Conservation (phyloP, 352 stramenopile genomes). For the Phytophthora crassamura region DNA sequence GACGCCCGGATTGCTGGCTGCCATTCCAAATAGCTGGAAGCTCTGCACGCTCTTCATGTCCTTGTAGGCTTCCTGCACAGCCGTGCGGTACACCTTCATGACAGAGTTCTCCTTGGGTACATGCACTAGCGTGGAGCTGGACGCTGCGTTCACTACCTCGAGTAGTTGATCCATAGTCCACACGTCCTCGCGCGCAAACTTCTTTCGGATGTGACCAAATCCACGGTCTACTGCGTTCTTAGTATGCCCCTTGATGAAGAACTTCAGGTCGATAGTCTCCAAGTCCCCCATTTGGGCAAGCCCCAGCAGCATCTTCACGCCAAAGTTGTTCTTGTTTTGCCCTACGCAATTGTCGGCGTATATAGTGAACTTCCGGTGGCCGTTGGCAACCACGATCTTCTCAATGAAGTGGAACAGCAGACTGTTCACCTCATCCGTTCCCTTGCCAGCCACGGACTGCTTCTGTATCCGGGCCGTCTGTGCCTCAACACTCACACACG, state of each 20-base stretch:
- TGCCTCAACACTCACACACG: no score
- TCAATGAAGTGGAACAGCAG: no score
- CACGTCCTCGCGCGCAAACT: not conserved
- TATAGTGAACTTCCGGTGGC: no score
- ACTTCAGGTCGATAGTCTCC: slow-evolving; percentile 7
- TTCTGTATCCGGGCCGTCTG: no score
- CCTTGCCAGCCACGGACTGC: no score
- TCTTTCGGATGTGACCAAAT: slow-evolving; percentile 16
- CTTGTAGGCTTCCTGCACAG: not conserved
- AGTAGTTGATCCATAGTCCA: slow-evolving; percentile 13
- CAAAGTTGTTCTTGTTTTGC: not conserved
- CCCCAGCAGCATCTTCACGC: slow-evolving; percentile 9
- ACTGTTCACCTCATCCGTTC: no score
- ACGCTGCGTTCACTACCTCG: not conserved
- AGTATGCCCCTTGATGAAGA: slow-evolving; percentile 20
- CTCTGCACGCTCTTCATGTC: not conserved
- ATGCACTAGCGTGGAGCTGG: not conserved
- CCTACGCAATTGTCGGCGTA: no score
- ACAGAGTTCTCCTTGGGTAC: not conserved
- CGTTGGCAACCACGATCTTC: no score
- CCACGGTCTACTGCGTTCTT: slow-evolving; percentile 23
- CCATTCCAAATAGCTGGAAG: slow-evolving; percentile 11
- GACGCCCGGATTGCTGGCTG: not conserved
- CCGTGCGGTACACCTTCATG: not conserved
- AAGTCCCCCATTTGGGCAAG: slow-evolving; percentile 9